Evolutionary conservation across 2,329 filamentous ascomycete genomes (phyloP).

Genomic region (Alternaria ethzedia): DNA sequence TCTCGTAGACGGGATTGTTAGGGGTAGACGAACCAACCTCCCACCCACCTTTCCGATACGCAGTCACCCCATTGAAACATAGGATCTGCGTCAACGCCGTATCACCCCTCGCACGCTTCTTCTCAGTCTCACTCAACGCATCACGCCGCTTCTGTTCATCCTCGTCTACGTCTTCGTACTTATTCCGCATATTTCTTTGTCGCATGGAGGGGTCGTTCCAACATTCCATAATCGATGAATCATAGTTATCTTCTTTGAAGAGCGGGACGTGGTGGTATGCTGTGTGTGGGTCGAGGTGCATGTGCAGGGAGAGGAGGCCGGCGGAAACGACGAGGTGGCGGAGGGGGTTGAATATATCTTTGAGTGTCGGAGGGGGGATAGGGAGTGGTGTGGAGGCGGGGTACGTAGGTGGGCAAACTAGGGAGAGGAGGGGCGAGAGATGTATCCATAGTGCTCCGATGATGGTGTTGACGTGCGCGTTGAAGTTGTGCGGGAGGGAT

Average conservation of each 20-base stretch:
- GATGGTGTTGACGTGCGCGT: constrained; percentile 27
- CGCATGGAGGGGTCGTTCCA: constrained; percentile 26
- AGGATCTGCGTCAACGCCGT: constrained; percentile 26
- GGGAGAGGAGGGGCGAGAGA: constrained; percentile 25
- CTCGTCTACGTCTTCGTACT: neutral
- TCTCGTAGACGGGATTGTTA: neutral
- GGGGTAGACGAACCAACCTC: constrained; percentile 10
- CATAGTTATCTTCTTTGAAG: constrained; percentile 36
- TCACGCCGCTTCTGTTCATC: constrained; percentile 5
- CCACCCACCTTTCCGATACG: constrained; percentile 38
- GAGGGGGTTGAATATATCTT: too few species aligned
- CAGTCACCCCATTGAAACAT: constrained; percentile 28
- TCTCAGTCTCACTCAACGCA: constrained; percentile 10
- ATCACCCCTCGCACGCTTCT: constrained; percentile 16
- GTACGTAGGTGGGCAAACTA: neutral
- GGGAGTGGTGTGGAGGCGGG: neutral
- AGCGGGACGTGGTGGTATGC: constrained; percentile 35
- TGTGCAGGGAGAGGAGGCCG: constrained; percentile 30
- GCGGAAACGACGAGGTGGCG: constrained; percentile 21
- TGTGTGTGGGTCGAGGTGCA: constrained; percentile 34
- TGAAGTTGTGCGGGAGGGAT: constrained; percentile 29
- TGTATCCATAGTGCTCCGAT: constrained; percentile 25
- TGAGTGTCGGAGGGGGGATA: neutral
- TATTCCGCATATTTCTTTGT: constrained; percentile 2
- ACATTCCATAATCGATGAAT: constrained; percentile 20